A percentile compares a stretch with the other conserved stretches of the same genome.
phyloP scores from a whole-genome alignment of 2,329 filamentous ascomycete genomes.

The Didymella sp. region DNA sequence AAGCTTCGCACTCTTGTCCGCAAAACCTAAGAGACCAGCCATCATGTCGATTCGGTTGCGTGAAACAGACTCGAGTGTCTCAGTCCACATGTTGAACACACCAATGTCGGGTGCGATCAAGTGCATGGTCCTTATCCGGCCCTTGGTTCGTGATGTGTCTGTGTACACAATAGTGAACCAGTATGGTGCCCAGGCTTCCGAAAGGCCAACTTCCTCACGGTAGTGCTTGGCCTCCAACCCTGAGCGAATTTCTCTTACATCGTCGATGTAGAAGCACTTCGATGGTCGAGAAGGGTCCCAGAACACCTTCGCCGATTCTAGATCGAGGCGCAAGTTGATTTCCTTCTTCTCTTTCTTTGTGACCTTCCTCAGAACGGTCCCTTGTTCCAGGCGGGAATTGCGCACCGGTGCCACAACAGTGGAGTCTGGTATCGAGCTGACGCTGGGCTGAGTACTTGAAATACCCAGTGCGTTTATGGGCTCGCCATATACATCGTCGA shows the following conservation, averaged over 20 bases:
- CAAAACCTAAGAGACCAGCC: constrained; percentile 79
- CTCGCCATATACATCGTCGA: constrained; percentile 55
- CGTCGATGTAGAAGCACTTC: constrained; percentile 92
- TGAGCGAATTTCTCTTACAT: constrained; percentile 88
- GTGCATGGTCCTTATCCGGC: constrained; percentile 80
- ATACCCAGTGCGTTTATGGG: constrained; percentile 53
- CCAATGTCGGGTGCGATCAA: constrained; percentile 78
- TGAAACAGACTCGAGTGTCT: constrained; percentile 81
- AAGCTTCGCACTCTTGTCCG: constrained; percentile 77
- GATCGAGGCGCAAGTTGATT: constrained; percentile 80
- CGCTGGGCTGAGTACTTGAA: constrained; percentile 36
- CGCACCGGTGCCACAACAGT: constrained; percentile 71
- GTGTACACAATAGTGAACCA: constrained; percentile 94
- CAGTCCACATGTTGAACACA: constrained; percentile 79
- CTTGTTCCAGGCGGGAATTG: constrained; percentile 77
- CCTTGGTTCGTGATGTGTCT: constrained; percentile 77
- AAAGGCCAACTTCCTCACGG: constrained; percentile 78
- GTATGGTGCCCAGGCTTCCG: constrained; percentile 69
- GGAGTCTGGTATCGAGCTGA: constrained; percentile 52
- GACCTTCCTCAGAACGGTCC: constrained; percentile 80
- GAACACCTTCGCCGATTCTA: constrained; percentile 82
- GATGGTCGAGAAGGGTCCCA: constrained; percentile 82
- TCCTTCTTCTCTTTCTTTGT: constrained; percentile 79
- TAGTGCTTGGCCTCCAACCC: constrained; percentile 88
- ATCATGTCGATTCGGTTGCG: constrained; percentile 89